Percentiles rank a stretch among this genome's conserved stretches.
phyloP scores from a whole-genome alignment of 2,329 filamentous ascomycete genomes.

The Arthrinium puccinioides region DNA sequence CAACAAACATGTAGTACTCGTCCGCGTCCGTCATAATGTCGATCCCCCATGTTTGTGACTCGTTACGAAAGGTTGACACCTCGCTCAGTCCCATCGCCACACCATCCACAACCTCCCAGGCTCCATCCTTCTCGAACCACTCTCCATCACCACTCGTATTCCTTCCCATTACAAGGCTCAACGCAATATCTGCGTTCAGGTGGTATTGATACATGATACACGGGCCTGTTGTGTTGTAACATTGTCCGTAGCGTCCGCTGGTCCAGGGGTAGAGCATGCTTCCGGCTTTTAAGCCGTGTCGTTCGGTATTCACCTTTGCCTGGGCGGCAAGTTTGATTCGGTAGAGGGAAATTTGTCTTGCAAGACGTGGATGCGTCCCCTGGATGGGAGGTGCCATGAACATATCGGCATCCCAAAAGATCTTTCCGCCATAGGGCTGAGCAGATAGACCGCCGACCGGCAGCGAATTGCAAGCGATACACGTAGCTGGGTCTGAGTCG shows the following conservation, averaged over 20 bases:
- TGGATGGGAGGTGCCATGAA: constrained; percentile 1
- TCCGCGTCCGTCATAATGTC: constrained; percentile 4
- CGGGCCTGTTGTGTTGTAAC: constrained; percentile 1
- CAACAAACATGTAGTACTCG: constrained; percentile 3
- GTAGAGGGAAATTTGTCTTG: not conserved
- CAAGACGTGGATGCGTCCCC: constrained; percentile 1
- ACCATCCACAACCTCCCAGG: not conserved
- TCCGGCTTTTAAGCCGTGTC: not conserved
- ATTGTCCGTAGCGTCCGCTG: constrained; percentile 1
- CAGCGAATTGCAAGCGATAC: not conserved
- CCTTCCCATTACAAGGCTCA: not conserved
- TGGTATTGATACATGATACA: constrained; percentile 3
- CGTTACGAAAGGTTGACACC: not conserved
- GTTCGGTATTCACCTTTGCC: not conserved
- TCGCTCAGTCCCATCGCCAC: constrained; percentile 1
- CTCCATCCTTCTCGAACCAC: not conserved
- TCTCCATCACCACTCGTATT: not conserved
- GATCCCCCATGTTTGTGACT: not conserved
- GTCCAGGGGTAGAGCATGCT: constrained; percentile 4
- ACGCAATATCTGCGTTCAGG: not conserved
- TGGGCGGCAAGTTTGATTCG: not conserved
- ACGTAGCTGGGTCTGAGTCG: not conserved
- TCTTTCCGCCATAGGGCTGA: constrained; percentile 1
- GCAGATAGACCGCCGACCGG: not conserved
- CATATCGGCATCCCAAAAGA: constrained; percentile 3